phyloP scores from a whole-genome alignment of 352 stramenopile genomes.

The Pythium aristosporum region DNA sequence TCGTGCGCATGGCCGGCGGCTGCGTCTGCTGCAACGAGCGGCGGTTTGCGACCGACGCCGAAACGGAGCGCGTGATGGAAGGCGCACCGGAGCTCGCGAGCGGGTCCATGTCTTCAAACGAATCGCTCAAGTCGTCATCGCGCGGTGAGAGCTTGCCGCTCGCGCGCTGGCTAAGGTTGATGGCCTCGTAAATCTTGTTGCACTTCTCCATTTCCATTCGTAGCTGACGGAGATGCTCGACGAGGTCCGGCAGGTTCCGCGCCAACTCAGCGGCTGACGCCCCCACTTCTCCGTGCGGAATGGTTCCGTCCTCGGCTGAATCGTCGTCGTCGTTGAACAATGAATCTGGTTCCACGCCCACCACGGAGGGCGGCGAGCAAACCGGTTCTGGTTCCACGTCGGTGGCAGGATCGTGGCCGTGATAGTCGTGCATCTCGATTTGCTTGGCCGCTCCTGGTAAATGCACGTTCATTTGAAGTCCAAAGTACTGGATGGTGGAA shows the following conservation, averaged over 20 bases:
- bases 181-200: slow-evolving; percentile 68
- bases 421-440: slow-evolving; percentile 30
- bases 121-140: slow-evolving; percentile 10
- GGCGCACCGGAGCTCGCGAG: not conserved
- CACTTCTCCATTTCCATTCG: slow-evolving; percentile 69
- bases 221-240: slow-evolving; percentile 59
- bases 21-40: slow-evolving; percentile 13
- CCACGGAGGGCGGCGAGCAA: not conserved
- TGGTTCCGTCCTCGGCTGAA: slow-evolving; percentile 2
- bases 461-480: slow-evolving; percentile 26
- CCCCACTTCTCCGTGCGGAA: slow-evolving; percentile 33
- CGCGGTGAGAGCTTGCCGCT: slow-evolving; percentile 20
- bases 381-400: slow-evolving; percentile 5
- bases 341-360: slow-evolving; percentile 17
- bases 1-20: slow-evolving; percentile 15
- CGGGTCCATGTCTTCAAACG: slow-evolving; percentile 5
- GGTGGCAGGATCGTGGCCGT: slow-evolving; percentile 20
- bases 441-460: slow-evolving; percentile 19
- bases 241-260: slow-evolving; percentile 59
- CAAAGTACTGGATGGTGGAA: slow-evolving; percentile 34
- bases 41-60: slow-evolving; percentile 13
- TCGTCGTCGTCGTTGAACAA: slow-evolving; percentile 11
- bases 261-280: slow-evolving; percentile 46
- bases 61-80: slow-evolving; percentile 7
- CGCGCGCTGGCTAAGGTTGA: slow-evolving; percentile 32